These are phyloP conservation scores for Neurospora sp. DNA, from an alignment of 495 filamentous ascomycete genomes.

Conservation along the genomic window DNA sequence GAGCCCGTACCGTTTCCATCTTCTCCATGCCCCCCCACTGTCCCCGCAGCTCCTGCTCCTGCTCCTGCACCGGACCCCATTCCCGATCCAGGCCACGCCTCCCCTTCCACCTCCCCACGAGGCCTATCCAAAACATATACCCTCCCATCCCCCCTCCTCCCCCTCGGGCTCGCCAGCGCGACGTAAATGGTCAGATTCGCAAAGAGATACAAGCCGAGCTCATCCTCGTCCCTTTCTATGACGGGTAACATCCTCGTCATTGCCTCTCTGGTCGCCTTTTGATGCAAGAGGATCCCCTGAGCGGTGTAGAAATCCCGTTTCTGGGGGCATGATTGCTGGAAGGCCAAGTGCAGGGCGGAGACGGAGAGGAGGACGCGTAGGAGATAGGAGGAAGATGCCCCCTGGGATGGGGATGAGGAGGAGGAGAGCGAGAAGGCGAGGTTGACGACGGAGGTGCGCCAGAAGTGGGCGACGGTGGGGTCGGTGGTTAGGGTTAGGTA, in stretches of 20 bases:
- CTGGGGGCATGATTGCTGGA: constrained; percentile 18
- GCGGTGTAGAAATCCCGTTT: constrained; percentile 37
- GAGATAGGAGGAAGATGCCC: constrained; percentile 34
- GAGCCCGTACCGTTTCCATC: too few species aligned
- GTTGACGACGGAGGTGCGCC: constrained; percentile 24
- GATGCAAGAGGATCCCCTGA: constrained; percentile 40
- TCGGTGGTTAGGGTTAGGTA: constrained; percentile 27
- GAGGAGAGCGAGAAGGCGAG: constrained; percentile 25
- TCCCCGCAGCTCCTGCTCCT: too few species aligned
- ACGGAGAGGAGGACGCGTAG: constrained; percentile 46
- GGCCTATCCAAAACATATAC: background rate
- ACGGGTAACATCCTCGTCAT: constrained; percentile 13
- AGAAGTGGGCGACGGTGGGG: constrained; percentile 23
- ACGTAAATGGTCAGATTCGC: constrained; percentile 25
- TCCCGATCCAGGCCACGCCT: background rate
- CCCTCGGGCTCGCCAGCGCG: background rate
- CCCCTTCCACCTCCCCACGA: background rate
- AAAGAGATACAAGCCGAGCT: constrained; percentile 20
- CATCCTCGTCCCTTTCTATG: constrained; percentile 8
- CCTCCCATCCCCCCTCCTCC: background rate
- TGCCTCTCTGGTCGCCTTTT: constrained; percentile 25
- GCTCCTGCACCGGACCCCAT: too few species aligned
- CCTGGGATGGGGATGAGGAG: background rate
- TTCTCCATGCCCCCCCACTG: too few species aligned
- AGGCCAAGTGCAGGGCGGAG: constrained; percentile 45